Evolutionary conservation across 2,329 filamentous ascomycete species (phyloP).

Genomic region (Aureobasidium pullulans): DNA sequence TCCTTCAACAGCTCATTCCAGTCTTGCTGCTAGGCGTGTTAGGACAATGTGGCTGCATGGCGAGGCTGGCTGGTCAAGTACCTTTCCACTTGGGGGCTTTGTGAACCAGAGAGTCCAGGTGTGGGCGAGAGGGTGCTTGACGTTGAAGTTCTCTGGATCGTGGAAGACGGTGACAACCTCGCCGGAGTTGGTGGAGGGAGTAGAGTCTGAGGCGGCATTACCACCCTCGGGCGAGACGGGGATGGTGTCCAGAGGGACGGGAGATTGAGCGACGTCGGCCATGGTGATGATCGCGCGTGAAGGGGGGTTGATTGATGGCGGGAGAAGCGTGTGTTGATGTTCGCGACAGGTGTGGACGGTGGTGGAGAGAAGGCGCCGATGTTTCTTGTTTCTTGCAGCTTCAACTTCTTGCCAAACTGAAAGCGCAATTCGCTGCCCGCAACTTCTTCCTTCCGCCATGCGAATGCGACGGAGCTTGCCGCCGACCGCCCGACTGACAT

Average conservation of each 20-base stretch:
- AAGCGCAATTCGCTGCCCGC: neutral
- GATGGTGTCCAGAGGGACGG: slow-evolving; percentile 49
- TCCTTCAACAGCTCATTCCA: slow-evolving; percentile 98
- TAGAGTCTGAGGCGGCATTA: slow-evolving; percentile 38
- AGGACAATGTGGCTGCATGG: neutral
- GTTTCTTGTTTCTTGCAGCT: neutral
- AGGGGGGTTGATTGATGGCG: neutral
- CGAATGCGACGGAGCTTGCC: slow-evolving; percentile 1
- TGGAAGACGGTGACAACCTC: slow-evolving; percentile 92
- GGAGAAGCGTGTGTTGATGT: neutral
- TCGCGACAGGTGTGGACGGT: neutral
- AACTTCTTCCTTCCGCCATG: neutral
- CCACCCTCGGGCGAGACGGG: slow-evolving; percentile 46
- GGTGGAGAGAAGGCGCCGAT: neutral
- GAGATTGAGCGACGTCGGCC: slow-evolving; percentile 35
- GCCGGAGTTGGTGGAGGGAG: slow-evolving; percentile 30
- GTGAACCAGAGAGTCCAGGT: slow-evolving; percentile 99
- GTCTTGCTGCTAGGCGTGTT: slow-evolving; percentile 52
- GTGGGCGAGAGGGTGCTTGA: slow-evolving; percentile 97
- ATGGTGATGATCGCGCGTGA: slow-evolving; percentile 18
- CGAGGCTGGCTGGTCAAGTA: slow-evolving; percentile 28
- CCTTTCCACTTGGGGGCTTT: slow-evolving; percentile 93
- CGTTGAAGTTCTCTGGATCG: slow-evolving; percentile 97
- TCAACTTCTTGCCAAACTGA: neutral
- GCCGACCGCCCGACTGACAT: neutral